A percentile compares a stretch with the other conserved stretches of the same genome.
phyloP scores from a whole-genome alignment of 208 protist genomes.

The Leishmania tropica region DNA sequence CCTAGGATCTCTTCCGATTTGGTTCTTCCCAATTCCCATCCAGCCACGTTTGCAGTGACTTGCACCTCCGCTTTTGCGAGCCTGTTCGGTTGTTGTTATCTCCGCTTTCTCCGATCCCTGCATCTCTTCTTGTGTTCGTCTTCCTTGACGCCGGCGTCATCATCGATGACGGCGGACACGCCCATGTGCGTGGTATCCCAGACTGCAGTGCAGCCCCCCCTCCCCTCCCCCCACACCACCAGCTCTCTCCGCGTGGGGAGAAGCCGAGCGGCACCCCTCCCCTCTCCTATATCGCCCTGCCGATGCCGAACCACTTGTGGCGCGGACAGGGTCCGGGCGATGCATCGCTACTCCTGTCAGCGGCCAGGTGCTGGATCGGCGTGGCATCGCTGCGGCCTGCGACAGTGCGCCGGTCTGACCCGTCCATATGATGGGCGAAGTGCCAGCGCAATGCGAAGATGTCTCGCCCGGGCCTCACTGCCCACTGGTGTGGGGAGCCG shows the following conservation, averaged over 20 bases:
- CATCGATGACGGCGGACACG: background rate
- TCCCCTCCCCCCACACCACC: background rate
- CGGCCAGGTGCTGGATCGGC: background rate
- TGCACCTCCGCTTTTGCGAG: background rate
- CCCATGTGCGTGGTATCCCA: background rate
- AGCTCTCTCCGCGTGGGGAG: background rate
- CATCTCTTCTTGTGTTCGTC: background rate
- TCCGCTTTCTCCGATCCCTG: no score
- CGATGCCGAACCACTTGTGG: background rate
- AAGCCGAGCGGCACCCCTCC: no score
- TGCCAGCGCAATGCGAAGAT: background rate
- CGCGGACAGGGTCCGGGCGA: background rate
- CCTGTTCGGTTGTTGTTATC: no score
- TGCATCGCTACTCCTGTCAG: background rate
- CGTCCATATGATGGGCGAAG: background rate
- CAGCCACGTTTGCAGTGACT: background rate
- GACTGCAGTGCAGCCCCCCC: background rate
- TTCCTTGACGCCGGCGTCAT: background rate
- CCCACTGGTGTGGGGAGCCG: background rate
- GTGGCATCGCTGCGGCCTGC: background rate
- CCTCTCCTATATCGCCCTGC: background rate
- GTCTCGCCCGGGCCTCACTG: background rate
- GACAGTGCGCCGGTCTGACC: background rate
- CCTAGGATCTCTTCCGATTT: background rate
- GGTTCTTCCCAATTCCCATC: background rate